Base-by-base conservation (phyloP, 202 grass and related monocot species). In the Zizania palustris region DNA sequence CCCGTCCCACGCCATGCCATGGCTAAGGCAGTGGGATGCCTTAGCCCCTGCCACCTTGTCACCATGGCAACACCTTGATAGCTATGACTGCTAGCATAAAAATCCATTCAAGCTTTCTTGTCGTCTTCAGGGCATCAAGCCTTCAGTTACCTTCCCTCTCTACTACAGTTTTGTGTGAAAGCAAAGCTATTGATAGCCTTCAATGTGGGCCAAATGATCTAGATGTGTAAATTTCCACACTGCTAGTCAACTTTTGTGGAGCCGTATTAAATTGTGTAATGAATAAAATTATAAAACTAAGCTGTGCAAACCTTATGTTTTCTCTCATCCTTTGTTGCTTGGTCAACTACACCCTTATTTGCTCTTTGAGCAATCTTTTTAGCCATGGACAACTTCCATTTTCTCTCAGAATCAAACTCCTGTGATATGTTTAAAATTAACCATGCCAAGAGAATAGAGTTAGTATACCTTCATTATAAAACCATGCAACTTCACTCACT, bases 331-430 rank as follows among this genome's bases (percentile, higher is more conserved):
- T 85, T 87, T 71, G 96, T 96, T 65, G 87, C 75, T 76, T 92
- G 90, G 75, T 96, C 90, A 74, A 86, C 70, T 53, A 95, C 63
- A 81, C 87, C 92, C 81, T 91, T 89, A 83, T 83, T 96, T 20
- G 90, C 96, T 82, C 83, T 83, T 79, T 89, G 79, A 64, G 92
- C 92, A 87, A 99, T 93, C 75, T 67, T 99, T 87, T 91, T 99
- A 67, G 92, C 96, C 73, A 90, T 91, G 63, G 89, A 89, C 69
- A 96, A 70, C 85, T 99, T 99, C 96, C 96, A 99, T 80, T 96
- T 99, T 81, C 96, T 96, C 80, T 99, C 96, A 35, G 90, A 85
- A 73, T 99, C 96, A 89, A 99, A 99, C 68, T 99, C 96, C 96
- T 99, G 74, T 43, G 63, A 37, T 40, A 74, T 58, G 71, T 67